A percentile compares a stretch with the other conserved stretches of the same genome.
phyloP scores from a whole-genome alignment of 768 basidiomycete species.

The Trametes cubensis region DNA sequence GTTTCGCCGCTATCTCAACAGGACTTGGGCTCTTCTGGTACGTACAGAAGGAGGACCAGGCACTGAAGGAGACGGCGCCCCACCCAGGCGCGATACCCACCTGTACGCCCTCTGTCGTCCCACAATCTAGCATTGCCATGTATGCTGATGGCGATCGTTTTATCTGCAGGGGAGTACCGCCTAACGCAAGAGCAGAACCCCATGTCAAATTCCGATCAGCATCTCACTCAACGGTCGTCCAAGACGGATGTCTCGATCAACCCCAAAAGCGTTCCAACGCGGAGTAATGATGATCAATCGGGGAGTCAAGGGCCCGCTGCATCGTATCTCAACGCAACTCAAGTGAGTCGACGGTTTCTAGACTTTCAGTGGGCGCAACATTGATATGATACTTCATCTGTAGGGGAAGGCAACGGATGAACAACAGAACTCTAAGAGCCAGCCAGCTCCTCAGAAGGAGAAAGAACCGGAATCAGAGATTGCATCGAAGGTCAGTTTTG shows the following conservation, averaged over 20 bases:
- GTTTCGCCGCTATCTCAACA: constrained; percentile 13
- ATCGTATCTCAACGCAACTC: background rate
- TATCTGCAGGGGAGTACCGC: constrained; percentile 17
- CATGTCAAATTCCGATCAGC: constrained; percentile 3
- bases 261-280: constrained; percentile 9
- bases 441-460: constrained; percentile 7
- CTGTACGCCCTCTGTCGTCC: constrained; percentile 6
- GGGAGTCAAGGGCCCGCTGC: background rate
- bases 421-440: background rate
- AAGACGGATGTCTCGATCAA: constrained; percentile 1
- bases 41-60: constrained; percentile 11
- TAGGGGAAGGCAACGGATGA: constrained; percentile 5
- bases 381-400: background rate
- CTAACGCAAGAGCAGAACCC: constrained; percentile 13
- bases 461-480: constrained; percentile 4
- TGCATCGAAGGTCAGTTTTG: constrained; percentile 5
- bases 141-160: background rate
- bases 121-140: background rate
- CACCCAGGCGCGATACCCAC: constrained; percentile 18
- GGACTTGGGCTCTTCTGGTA: constrained; percentile 25
- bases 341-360: background rate
- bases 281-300: background rate
- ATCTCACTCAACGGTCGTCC: constrained; percentile 2
- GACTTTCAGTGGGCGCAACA: background rate
- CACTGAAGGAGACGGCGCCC: constrained; percentile 3